These are phyloP conservation scores for Saccharomycopsis javanensis DNA, from an alignment of 805 yeast genomes.

Conservation along the genomic window DNA sequence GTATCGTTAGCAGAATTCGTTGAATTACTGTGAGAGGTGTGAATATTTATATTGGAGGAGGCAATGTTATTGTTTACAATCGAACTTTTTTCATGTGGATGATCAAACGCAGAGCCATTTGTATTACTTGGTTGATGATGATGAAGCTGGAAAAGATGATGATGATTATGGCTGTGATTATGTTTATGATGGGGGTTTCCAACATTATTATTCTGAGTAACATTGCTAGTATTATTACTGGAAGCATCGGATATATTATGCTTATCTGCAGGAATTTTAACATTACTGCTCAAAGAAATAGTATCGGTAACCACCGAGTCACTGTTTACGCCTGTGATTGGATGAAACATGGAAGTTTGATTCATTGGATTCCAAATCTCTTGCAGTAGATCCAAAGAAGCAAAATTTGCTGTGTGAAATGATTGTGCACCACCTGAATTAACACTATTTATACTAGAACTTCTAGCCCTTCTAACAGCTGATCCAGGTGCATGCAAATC, in stretches of 20 bases:
- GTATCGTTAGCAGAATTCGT: background rate
- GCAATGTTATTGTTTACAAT: background rate
- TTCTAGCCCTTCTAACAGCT: slow-evolving; percentile 13
- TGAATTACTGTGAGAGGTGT: background rate
- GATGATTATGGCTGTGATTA: background rate
- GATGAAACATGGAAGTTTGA: background rate
- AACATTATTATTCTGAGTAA: background rate
- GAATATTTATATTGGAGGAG: background rate
- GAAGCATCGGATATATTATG: background rate
- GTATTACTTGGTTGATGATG: background rate
- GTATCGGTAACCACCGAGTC: background rate
- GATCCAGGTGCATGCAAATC: slow-evolving; percentile 3
- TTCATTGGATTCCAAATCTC: background rate
- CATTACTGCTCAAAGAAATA: background rate
- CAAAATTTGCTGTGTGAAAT: slow-evolving; percentile 17
- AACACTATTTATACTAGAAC: slow-evolving; percentile 19
- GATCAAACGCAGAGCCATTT: background rate
- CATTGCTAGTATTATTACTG: background rate
- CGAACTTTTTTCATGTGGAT: background rate
- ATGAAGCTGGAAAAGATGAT: background rate
- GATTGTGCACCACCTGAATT: slow-evolving; percentile 13
- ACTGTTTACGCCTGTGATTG: background rate
- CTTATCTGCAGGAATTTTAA: background rate
- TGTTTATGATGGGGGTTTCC: background rate
- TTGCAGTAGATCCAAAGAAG: slow-evolving; percentile 1